Evolutionary conservation across 1,139 yeast genomes (phyloP), one percentile per base, ranked within the genome.

Genomic region (Geotrichum bryndzae): DNA sequence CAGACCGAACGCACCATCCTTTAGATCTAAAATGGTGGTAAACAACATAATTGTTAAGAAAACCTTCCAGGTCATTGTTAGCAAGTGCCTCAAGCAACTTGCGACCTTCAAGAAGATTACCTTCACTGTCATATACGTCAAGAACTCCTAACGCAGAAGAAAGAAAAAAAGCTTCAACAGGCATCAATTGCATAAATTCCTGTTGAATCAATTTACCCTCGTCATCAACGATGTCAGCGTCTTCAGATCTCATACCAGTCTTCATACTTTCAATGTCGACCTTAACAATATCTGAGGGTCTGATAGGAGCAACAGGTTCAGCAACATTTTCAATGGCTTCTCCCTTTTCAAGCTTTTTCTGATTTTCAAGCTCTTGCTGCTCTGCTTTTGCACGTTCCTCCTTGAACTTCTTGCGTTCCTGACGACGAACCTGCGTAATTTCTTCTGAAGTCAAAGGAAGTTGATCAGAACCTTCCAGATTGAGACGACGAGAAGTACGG

Each of bases 1-100:
- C 99, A 0, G 92, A 84, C 64, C 96, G 80, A 1, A 87, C 96
- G 78, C 98, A 92, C 98, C 98, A 94, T 0, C 98, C 98, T 45
- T 85, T 80, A 0, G 97, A 85, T 60, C 96, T 80, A 74, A 85
- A 92, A 72, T 91, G 92, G 70, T 91, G 96, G 70, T 92, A 94
- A 0, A 83, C 94, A 5, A 84, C 85, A 70, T 89, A 94, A 54
- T 82, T 80, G 1, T 81, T 61, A 18, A 69, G 58, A 51, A 70
- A 72, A 53, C 60, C 46, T 4, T 63, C 58, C 29, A 66, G 62
- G 22, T 57, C 48, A 13, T 58, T 53, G 41, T 55, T 48, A 25
- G 59, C 45, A 22, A 62, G 56, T 13, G 25, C 27, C 6, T 41
- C 53, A 48, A 68, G 62, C 27, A 69, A 53, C 38, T 63, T 62